phyloP scores from a whole-genome alignment of 352 stramenopile species.

The Phytophthora boehmeriae region DNA sequence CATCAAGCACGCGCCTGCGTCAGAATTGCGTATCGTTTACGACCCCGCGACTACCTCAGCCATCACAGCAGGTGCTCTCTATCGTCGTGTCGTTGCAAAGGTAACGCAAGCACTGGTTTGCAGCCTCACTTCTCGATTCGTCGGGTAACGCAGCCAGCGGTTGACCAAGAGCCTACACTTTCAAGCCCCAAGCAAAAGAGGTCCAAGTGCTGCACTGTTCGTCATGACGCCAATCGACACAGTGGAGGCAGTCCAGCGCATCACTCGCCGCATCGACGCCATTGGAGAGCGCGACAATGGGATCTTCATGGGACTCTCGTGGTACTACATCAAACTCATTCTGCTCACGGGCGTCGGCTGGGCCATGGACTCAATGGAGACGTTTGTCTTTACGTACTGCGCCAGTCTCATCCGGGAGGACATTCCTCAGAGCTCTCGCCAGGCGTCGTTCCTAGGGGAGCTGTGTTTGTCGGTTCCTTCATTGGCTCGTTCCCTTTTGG shows the following conservation, averaged over 20 bases:
- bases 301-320: conserved; percentile 63
- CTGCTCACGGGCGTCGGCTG: conserved; percentile 68
- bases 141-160: conserved; percentile 25
- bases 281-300: conserved; percentile 58
- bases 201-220: conserved; percentile 2
- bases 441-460: conserved; percentile 54
- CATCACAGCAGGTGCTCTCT: no score
- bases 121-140: conserved; percentile 24
- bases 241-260: conserved; percentile 61
- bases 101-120: conserved; percentile 27
- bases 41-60: no score
- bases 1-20: no score
- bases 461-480: conserved; percentile 69
- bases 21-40: no score
- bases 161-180: conserved; percentile 31
- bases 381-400: conserved; percentile 72
- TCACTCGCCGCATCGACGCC: conserved; percentile 69
- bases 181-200: neutral
- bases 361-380: conserved; percentile 83
- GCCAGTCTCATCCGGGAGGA: conserved; percentile 44
- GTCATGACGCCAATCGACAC: conserved; percentile 27
- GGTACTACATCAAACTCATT: conserved; percentile 74
- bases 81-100: neutral
- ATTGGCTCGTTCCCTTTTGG: conserved; percentile 67
- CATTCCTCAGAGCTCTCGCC: conserved; percentile 42